Conservation (phyloP, 176 grass and related monocot species). For the Calamus simplicifolius region DNA sequence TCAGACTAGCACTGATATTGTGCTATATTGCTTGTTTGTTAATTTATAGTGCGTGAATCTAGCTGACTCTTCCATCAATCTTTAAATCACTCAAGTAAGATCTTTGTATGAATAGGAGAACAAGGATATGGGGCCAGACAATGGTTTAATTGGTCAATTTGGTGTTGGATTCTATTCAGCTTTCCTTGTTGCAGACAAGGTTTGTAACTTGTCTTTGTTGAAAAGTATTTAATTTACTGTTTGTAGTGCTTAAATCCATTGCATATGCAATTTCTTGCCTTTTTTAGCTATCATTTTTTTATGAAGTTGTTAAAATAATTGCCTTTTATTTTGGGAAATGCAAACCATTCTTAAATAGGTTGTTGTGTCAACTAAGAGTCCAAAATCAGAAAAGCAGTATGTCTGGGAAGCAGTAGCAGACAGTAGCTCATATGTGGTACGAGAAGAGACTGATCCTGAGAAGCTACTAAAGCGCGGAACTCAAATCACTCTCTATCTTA, state of each 20-base stretch:
- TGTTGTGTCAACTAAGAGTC: slow-evolving; percentile 86
- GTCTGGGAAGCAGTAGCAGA: slow-evolving; percentile 87
- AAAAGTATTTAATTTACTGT: too few relatives aligned
- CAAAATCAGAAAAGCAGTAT: slow-evolving; percentile 79
- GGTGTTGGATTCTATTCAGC: slow-evolving; percentile 95
- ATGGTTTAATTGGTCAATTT: slow-evolving; percentile 89
- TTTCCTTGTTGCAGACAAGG: slow-evolving; percentile 80
- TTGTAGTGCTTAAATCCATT: too few relatives aligned
- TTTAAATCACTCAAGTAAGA: too few relatives aligned
- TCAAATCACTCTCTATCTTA: slow-evolving; percentile 74
- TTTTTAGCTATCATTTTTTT: too few relatives aligned
- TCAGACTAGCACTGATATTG: too few relatives aligned
- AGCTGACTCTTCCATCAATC: too few relatives aligned
- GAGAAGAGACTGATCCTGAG: slow-evolving; percentile 91
- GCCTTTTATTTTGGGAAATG: too few relatives aligned
- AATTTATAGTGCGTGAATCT: too few relatives aligned
- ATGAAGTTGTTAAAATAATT: too few relatives aligned
- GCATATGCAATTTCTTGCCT: too few relatives aligned
- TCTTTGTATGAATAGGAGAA: slow-evolving; percentile 46
- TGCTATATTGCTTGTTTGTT: too few relatives aligned
- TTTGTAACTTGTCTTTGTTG: slow-evolving; percentile 7
- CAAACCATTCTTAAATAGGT: slow-evolving; percentile 27
- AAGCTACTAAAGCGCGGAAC: slow-evolving; percentile 65
- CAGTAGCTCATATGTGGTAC: slow-evolving; percentile 74
- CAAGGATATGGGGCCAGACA: slow-evolving; percentile 78